Percentiles rank a stretch among this genome's conserved stretches.
Conservation (phyloP, 192 early-diverging fungal genomes). For the Coemansia sp. region DNA sequence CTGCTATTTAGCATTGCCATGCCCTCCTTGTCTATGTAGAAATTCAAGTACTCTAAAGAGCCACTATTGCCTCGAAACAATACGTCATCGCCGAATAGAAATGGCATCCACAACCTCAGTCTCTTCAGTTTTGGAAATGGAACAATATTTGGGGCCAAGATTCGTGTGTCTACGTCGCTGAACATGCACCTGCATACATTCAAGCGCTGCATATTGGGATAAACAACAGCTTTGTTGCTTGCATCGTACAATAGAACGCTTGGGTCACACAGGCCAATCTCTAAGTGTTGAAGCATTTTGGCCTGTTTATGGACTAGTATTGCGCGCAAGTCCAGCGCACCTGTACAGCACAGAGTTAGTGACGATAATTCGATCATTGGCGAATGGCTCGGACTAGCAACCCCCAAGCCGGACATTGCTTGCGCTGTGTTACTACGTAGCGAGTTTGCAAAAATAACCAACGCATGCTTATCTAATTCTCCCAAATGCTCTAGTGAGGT, state of each 20-base stretch:
- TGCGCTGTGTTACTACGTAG: neutral
- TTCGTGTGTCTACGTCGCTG: neutral
- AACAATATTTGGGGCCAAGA: neutral
- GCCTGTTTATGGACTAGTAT: neutral
- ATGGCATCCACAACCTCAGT: neutral
- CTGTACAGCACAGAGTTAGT: neutral
- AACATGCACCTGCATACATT: neutral
- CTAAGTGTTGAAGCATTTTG: neutral
- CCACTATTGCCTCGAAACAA: conserved; percentile 11
- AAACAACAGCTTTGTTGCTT: neutral
- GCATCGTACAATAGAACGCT: neutral
- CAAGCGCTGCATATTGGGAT: conserved; percentile 5
- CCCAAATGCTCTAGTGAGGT: neutral
- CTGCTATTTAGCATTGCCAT: neutral
- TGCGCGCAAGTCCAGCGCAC: neutral
- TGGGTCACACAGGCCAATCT: neutral
- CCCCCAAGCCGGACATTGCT: neutral
- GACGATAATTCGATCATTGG: neutral
- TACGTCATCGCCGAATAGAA: conserved; percentile 9
- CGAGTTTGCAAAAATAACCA: neutral
- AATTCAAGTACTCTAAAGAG: conserved; percentile 5
- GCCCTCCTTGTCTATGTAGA: neutral
- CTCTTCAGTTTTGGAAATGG: conserved; percentile 5
- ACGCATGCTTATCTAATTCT: neutral
- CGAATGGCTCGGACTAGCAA: neutral